Base-by-base conservation (phyloP, 805 yeast genomes). In the Candida broadrunensis region DNA sequence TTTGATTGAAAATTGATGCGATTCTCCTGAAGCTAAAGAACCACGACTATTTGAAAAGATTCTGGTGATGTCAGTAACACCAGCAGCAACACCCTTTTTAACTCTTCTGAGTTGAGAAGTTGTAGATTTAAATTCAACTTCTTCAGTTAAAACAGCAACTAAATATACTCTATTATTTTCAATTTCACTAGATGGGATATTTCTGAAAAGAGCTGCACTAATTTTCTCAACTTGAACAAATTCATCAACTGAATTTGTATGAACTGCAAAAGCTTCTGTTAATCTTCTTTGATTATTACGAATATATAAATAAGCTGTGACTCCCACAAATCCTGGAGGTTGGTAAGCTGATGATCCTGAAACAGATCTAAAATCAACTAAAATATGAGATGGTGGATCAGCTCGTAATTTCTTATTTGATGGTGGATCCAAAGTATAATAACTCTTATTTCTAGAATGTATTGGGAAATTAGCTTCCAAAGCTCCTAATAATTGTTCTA, bases 51-150 rank as follows among this genome's bases (percentile, higher is more conserved):
- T 72, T 6, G 88, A 77, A 54, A 88, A 85, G 18, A 87, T 77
- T 49, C 95, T 75, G 4, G 93, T 80, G 36, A 88, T 82, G 62
- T 88, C 95, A 29, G 88, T 77, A 13, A 85, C 93, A 59, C 97
- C 97, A 3, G 89, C 90, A 29, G 91, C 93, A 13, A 88, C 78
- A 42, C 96, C 96, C 54, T 83, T 81, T 54, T 86, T 80, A 36
- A 84, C 74, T 34, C 67, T 56, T 29, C 61, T 59, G 16, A 78
- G 48, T 15, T 63, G 64, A 15, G 47, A 46, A 34, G 43, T 52
- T 33, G 36, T 44, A 9, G 54, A 44, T 25, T 49, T 51, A 35
- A 82, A 61, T 30, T 77, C 73, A 37, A 86, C 73, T 35, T 78
- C 80, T 58, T 88, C 96, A 5, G 85, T 82, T 42, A 88, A 65